phyloP scores from a whole-genome alignment of 495 filamentous ascomycete species.

The Podospora tetraspora region DNA sequence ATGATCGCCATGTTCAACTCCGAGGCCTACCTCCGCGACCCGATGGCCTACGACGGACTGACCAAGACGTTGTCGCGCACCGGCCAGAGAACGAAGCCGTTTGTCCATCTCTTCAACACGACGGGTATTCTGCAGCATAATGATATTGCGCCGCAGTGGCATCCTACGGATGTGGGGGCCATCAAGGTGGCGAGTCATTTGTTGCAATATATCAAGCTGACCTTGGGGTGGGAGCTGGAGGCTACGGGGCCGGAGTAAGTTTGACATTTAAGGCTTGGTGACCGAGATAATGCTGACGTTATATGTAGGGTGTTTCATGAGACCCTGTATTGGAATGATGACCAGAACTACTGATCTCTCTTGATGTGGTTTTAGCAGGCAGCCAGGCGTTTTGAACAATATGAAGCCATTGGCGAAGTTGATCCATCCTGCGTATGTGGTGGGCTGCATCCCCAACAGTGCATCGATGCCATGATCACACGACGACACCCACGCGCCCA shows the following conservation, averaged over 20 bases:
- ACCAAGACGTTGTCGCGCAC: conserved; percentile 37
- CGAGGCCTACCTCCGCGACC: conserved; percentile 38
- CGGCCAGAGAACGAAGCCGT: conserved; percentile 37
- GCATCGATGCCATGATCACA: background rate
- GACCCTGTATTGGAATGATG: conserved; percentile 57
- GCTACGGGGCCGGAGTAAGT: conserved; percentile 55
- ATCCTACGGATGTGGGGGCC: conserved; percentile 63
- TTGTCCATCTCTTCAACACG: conserved; percentile 65
- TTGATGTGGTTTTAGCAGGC: background rate
- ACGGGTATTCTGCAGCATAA: conserved; percentile 65
- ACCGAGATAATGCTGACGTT: background rate
- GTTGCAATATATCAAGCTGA: conserved; percentile 49
- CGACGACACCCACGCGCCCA: background rate
- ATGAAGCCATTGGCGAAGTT: background rate
- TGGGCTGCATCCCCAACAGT: background rate
- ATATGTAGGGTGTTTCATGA: conserved; percentile 51
- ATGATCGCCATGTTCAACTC: conserved; percentile 56
- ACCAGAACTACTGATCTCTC: conserved; percentile 39
- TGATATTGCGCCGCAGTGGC: conserved; percentile 58
- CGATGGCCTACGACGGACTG: conserved; percentile 39
- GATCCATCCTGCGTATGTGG: background rate
- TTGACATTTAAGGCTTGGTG: background rate
- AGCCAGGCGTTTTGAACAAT: background rate
- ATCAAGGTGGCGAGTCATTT: conserved; percentile 64
- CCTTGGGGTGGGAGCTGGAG: conserved; percentile 56